phyloP scores from a whole-genome alignment of 805 yeast species.

The Sugiyamaella mastotermitis region DNA sequence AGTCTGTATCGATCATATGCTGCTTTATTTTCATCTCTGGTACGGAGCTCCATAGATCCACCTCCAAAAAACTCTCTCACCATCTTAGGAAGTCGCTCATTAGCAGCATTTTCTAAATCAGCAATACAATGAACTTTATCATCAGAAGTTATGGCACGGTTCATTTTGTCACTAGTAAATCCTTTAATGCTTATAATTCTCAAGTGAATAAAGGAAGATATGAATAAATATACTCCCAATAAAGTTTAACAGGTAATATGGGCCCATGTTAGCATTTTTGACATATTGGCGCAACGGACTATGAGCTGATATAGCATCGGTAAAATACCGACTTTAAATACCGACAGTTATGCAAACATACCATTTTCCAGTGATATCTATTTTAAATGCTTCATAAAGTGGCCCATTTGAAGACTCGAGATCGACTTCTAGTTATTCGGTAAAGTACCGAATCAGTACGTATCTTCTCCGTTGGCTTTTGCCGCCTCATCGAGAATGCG shows the following conservation, averaged over 20 bases:
- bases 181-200: background rate
- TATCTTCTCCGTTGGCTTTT: too few relatives aligned
- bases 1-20: slow-evolving; percentile 24
- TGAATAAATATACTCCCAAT: background rate
- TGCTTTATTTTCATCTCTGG: slow-evolving; percentile 24
- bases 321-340: too few relatives aligned
- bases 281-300: too few relatives aligned
- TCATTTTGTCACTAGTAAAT: slow-evolving; percentile 8
- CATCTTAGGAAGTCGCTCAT: slow-evolving; percentile 7
- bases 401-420: too few relatives aligned
- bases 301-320: too few relatives aligned
- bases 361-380: too few relatives aligned
- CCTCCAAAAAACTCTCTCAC: slow-evolving; percentile 25
- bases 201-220: background rate
- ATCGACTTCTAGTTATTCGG: too few relatives aligned
- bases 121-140: slow-evolving; percentile 8
- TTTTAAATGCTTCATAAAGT: too few relatives aligned
- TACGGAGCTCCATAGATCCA: slow-evolving; percentile 27
- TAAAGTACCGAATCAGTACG: too few relatives aligned
- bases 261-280: background rate
- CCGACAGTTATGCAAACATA: too few relatives aligned
- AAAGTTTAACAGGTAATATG: background rate
- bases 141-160: slow-evolving; percentile 11
- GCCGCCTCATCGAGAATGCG: too few relatives aligned
- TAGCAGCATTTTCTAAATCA: slow-evolving; percentile 18